Evolutionary conservation across 139 green algal genomes (phyloP).

Genomic region (Chlorella ohadii): DNA sequence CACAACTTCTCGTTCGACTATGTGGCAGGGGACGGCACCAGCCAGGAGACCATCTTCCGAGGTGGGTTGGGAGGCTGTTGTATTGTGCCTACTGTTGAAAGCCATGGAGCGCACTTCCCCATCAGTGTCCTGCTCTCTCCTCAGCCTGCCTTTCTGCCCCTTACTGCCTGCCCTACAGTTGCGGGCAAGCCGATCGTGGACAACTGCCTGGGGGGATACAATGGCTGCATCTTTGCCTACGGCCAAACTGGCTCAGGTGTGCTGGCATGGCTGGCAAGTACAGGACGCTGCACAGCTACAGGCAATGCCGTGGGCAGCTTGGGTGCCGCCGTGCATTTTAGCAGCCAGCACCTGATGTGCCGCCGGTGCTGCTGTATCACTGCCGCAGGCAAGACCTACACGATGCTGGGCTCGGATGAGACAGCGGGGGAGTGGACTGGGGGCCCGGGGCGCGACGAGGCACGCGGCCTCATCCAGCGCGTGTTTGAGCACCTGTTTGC

Average conservation of each 20-base stretch:
- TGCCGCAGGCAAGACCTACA: constrained; percentile 75
- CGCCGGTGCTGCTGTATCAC: too few relatives aligned
- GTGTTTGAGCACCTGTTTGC: constrained; percentile 90
- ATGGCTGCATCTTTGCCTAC: constrained; percentile 63
- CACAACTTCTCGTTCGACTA: constrained; percentile 61
- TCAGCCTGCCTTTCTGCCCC: not conserved
- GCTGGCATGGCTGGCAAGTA: too few relatives aligned
- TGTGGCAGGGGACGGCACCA: constrained; percentile 33
- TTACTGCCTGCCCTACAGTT: constrained; percentile 32
- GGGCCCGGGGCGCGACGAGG: not conserved
- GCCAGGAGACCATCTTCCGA: constrained; percentile 56
- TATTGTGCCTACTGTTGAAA: not conserved
- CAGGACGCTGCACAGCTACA: too few relatives aligned
- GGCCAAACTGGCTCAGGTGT: constrained; percentile 71
- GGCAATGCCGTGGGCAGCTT: too few relatives aligned
- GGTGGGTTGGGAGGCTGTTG: not conserved
- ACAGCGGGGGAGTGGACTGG: not conserved
- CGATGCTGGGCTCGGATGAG: constrained; percentile 67
- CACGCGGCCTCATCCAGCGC: constrained; percentile 78
- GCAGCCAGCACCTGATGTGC: too few relatives aligned
- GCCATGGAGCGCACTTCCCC: too few relatives aligned
- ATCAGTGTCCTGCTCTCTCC: too few relatives aligned
- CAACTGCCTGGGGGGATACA: constrained; percentile 63
- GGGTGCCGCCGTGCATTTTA: too few relatives aligned
- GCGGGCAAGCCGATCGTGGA: constrained; percentile 62